Conservation (phyloP, 495 filamentous ascomycete genomes). For the Cercophora samala region DNA sequence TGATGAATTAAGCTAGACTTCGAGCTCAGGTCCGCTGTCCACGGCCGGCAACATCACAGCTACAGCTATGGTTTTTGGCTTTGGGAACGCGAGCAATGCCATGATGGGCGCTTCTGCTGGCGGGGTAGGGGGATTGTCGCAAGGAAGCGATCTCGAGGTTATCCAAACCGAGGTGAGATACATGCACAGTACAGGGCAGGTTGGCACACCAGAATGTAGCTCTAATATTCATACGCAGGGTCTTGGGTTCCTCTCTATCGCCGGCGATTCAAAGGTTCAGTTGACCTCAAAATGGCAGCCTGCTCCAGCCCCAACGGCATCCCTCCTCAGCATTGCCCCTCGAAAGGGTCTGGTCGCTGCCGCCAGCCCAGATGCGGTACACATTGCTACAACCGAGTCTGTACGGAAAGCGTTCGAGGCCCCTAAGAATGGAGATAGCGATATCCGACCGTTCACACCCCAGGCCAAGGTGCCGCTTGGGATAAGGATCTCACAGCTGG, state of each 20-base stretch:
- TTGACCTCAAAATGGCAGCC: constrained; percentile 77
- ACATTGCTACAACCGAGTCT: constrained; percentile 71
- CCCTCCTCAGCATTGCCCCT: constrained; percentile 81
- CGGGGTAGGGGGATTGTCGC: constrained; percentile 41
- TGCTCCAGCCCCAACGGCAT: constrained; percentile 74
- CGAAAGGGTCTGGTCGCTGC: constrained; percentile 80
- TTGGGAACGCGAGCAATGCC: constrained; percentile 37
- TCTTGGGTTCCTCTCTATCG: constrained; percentile 76
- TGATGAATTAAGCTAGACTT: constrained; percentile 20
- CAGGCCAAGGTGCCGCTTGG: constrained; percentile 68
- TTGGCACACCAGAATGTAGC: not conserved
- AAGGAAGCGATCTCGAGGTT: constrained; percentile 55
- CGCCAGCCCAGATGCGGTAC: constrained; percentile 73
- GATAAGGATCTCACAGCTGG: constrained; percentile 78
- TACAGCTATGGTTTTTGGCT: constrained; percentile 65
- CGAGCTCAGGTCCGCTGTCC: constrained; percentile 29
- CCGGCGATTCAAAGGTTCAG: constrained; percentile 76
- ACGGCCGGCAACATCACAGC: constrained; percentile 28
- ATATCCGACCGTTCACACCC: constrained; percentile 69
- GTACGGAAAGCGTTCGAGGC: constrained; percentile 71
- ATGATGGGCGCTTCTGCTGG: constrained; percentile 29
- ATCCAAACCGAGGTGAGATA: constrained; percentile 51
- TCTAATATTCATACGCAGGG: constrained; percentile 45
- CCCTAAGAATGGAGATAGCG: constrained; percentile 54
- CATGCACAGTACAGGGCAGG: not conserved